phyloP scores from a whole-genome alignment of 2,329 filamentous ascomycete species.

The Cercospora citrullina region DNA sequence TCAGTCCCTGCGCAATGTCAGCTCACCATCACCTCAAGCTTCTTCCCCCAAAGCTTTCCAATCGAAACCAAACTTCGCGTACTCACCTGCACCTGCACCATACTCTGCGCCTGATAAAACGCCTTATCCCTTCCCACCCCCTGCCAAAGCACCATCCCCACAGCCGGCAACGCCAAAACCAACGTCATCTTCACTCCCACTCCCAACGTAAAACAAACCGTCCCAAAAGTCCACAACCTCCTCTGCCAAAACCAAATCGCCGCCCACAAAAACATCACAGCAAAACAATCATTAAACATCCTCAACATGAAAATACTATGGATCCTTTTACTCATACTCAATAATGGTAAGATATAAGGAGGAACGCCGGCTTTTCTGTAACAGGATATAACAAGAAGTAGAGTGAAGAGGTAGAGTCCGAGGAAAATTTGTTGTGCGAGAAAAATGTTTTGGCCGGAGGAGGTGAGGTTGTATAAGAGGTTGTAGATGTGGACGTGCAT shows the following conservation, averaged over 20 bases:
- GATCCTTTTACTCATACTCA: slow-evolving; percentile 85
- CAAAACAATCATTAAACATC: slow-evolving; percentile 95
- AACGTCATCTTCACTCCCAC: slow-evolving; percentile 95
- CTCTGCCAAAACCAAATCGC: slow-evolving; percentile 78
- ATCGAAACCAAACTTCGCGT: too few species aligned
- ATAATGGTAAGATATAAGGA: slow-evolving; percentile 80
- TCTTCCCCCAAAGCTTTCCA: background rate
- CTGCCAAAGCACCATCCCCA: slow-evolving; percentile 74
- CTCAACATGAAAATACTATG: slow-evolving; percentile 92
- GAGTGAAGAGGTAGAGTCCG: slow-evolving; percentile 71
- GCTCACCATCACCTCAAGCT: background rate
- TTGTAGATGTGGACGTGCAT: slow-evolving; percentile 91
- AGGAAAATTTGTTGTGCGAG: slow-evolving; percentile 84
- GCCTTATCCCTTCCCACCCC: slow-evolving; percentile 66
- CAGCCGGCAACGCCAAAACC: slow-evolving; percentile 76
- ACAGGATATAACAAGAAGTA: slow-evolving; percentile 77
- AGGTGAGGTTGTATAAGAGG: slow-evolving; percentile 73
- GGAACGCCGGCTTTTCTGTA: slow-evolving; percentile 78
- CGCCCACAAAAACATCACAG: slow-evolving; percentile 77
- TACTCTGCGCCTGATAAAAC: slow-evolving; percentile 68
- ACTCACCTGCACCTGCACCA: slow-evolving; percentile 75
- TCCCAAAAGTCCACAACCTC: slow-evolving; percentile 70
- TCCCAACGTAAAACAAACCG: slow-evolving; percentile 71
- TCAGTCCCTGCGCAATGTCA: slow-evolving; percentile 46
- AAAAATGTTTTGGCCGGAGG: slow-evolving; percentile 71